Evolutionary conservation across 2,329 filamentous ascomycete genomes (phyloP).

Genomic region (Pseudocercospora fuligena): DNA sequence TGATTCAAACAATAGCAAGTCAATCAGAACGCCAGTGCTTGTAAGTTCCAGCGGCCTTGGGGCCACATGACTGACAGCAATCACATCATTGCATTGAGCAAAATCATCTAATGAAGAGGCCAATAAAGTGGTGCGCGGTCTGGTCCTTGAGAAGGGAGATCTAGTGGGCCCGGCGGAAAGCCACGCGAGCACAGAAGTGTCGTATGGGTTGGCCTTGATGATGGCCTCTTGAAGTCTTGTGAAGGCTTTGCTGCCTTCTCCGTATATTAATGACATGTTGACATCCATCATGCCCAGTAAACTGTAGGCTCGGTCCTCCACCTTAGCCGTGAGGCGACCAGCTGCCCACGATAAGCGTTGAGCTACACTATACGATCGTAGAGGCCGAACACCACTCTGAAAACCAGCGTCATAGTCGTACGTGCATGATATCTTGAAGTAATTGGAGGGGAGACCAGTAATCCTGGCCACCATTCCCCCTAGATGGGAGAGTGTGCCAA

Average conservation of each 20-base stretch:
- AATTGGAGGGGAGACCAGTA: not conserved
- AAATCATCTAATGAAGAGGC: no score
- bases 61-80: no score
- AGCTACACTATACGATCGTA: not conserved
- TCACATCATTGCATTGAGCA: no score
- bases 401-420: not conserved
- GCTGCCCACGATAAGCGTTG: slow-evolving; percentile 23
- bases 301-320: slow-evolving; percentile 52
- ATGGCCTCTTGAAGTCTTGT: slow-evolving; percentile 16
- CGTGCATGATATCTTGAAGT: not conserved
- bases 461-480: not conserved
- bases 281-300: slow-evolving; percentile 52
- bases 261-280: slow-evolving; percentile 41
- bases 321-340: slow-evolving; percentile 17
- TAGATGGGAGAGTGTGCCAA: not conserved
- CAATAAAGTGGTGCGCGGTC: no score
- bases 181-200: not conserved
- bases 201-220: not conserved
- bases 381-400: not conserved
- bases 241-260: slow-evolving; percentile 14
- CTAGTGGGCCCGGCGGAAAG: not conserved
- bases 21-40: no score
- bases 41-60: no score
- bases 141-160: not conserved
- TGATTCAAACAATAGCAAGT: no score